A percentile compares a stretch with the other conserved stretches of the same genome.
phyloP scores from a whole-genome alignment of 768 basidiomycete genomes.

The Russula griseocarnosa region DNA sequence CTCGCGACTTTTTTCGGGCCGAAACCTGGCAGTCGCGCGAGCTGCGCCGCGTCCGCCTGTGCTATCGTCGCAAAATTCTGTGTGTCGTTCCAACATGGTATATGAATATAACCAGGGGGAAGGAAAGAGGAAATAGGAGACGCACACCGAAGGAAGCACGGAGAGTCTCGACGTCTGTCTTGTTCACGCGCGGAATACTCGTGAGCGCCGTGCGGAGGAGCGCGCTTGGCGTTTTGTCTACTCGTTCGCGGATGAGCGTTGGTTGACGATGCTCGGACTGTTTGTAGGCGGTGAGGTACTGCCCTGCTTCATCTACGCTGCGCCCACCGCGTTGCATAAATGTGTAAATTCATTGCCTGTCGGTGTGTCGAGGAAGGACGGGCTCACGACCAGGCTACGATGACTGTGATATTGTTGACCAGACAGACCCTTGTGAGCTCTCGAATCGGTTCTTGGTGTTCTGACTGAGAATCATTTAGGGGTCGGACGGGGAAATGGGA shows the following conservation, averaged over 20 bases:
- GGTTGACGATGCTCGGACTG: slow-evolving; percentile 92
- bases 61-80: slow-evolving; percentile 87
- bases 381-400: slow-evolving; percentile 89
- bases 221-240: slow-evolving; percentile 83
- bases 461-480: slow-evolving; percentile 51
- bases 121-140: slow-evolving; percentile 8
- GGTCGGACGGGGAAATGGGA: not conserved
- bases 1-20: slow-evolving; percentile 92
- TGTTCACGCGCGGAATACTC: slow-evolving; percentile 89
- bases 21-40: slow-evolving; percentile 85
- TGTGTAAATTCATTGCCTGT: not conserved
- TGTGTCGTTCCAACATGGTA: not conserved
- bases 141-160: slow-evolving; percentile 87
- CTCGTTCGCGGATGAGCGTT: slow-evolving; percentile 89
- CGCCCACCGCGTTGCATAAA: not conserved
- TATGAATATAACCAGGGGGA: not conserved
- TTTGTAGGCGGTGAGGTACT: slow-evolving; percentile 88
- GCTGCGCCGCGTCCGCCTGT: slow-evolving; percentile 62
- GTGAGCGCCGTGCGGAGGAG: slow-evolving; percentile 81
- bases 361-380: no score
- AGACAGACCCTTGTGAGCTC: slow-evolving; percentile 92
- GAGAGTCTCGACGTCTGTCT: slow-evolving; percentile 93
- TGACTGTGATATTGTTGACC: slow-evolving; percentile 89
- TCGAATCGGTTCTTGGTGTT: slow-evolving; percentile 87
- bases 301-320: slow-evolving; percentile 90